Conservation (phyloP, 2,329 filamentous ascomycete genomes). For the Cadophora luteo-olivacea region DNA sequence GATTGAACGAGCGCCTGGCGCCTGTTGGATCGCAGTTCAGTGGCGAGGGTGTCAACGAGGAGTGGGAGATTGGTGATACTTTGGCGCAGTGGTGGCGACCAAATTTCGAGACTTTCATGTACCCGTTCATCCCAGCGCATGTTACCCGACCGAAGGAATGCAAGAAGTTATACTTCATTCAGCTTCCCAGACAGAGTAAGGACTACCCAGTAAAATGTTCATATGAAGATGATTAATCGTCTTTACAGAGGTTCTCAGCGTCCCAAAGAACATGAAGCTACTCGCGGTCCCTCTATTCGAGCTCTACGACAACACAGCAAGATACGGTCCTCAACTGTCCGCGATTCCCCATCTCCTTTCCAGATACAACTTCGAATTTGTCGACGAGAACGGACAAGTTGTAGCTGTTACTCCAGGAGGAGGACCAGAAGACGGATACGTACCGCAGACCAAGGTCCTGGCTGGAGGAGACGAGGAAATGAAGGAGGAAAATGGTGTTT, state of each 20-base stretch:
- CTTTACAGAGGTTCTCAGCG: slow-evolving; percentile 81
- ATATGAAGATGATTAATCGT: slow-evolving; percentile 24
- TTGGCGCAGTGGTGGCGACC: slow-evolving; percentile 98
- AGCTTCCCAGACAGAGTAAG: slow-evolving; percentile 88
- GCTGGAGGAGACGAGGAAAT: slow-evolving; percentile 67
- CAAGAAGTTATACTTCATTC: slow-evolving; percentile 98
- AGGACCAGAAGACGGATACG: slow-evolving; percentile 59
- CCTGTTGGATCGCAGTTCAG: slow-evolving; percentile 84
- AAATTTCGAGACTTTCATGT: slow-evolving; percentile 99
- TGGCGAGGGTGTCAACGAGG: slow-evolving; percentile 85
- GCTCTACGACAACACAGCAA: slow-evolving; percentile 94
- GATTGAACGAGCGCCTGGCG: slow-evolving; percentile 90
- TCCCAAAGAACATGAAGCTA: slow-evolving; percentile 99
- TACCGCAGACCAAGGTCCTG: slow-evolving; percentile 70
- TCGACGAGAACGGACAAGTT: slow-evolving; percentile 89
- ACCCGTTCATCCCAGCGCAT: slow-evolving; percentile 95
- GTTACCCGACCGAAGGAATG: slow-evolving; percentile 97
- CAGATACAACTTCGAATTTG: slow-evolving; percentile 96
- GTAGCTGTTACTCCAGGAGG: slow-evolving; percentile 83
- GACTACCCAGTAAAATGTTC: slow-evolving; percentile 22
- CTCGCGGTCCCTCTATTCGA: slow-evolving; percentile 96
- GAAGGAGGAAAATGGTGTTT: slow-evolving; percentile 51
- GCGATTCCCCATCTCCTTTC: slow-evolving; percentile 95
- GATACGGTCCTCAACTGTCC: slow-evolving; percentile 94
- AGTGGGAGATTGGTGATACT: slow-evolving; percentile 95